These are phyloP conservation scores for Acanthamoeba divionensis DNA, from an alignment of 208 protist genomes.

Conservation along the genomic window DNA sequence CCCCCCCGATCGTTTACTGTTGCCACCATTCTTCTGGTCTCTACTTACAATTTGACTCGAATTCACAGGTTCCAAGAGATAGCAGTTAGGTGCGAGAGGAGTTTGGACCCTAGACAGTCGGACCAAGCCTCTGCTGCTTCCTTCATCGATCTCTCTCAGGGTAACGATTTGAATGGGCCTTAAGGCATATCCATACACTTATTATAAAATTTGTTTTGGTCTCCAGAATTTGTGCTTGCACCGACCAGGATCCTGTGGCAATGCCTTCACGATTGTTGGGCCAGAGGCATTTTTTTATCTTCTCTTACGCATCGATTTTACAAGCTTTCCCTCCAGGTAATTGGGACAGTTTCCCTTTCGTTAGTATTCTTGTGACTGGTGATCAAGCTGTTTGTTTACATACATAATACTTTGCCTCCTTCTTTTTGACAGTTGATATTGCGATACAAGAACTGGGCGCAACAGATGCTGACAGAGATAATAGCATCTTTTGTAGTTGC, in stretches of 20 bases:
- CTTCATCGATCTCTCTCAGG: background rate
- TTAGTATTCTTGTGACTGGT: background rate
- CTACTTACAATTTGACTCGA: too few relatives aligned
- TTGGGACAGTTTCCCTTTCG: too few relatives aligned
- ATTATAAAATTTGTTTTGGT: background rate
- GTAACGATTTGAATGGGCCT: background rate
- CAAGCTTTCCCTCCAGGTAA: conserved; percentile 44
- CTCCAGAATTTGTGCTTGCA: background rate
- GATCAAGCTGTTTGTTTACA: background rate
- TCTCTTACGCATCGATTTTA: conserved; percentile 16
- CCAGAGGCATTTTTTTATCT: background rate
- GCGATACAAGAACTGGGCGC: background rate
- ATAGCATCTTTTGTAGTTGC: too few relatives aligned
- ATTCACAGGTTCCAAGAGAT: conserved; percentile 45
- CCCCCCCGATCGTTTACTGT: background rate
- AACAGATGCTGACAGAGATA: background rate
- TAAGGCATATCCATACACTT: background rate
- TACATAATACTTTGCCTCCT: too few relatives aligned
- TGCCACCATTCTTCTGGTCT: background rate
- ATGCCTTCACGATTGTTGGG: conserved; percentile 2
- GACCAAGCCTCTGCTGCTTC: background rate
- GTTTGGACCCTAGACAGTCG: background rate
- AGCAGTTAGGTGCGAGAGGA: background rate
- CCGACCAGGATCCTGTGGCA: background rate
- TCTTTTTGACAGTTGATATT: background rate